Evolutionary conservation across 805 yeast genomes (phyloP), one percentile per base, ranked within the genome.

Genomic region (Yarrowia sp.): DNA sequence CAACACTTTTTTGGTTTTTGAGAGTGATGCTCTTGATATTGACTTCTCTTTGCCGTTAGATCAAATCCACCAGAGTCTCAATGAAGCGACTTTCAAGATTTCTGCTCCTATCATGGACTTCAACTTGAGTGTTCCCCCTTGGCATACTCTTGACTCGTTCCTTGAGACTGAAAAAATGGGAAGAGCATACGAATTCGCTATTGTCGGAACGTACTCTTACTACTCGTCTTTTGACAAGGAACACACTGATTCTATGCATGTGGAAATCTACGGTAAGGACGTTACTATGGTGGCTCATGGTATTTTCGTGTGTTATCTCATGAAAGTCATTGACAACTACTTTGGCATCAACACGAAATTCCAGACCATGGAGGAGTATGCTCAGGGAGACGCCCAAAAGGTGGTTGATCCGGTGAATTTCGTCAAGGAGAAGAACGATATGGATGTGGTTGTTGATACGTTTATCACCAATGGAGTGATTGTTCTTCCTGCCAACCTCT

Each of bases 341-440:
- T 89, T 95, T 74, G 99, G 99, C 2, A 95, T 90, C 50, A 81
- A 82, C 67, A 80, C 84, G n/a, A 90, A 86, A 69, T 95, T 95
- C 73, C 86, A 84, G 68, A 95, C 98, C 0, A 81, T 91, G 51
- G 95, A 90, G 68, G 99, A 93, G 73, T 92, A 86, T 69, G 64
- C 51, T 9, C 51, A 43, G 35, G 83, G 86, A 4, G 74, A 72
- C 18, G 72, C 72, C 15, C 67, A 72, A 14, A 64, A 58, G 47
- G 42, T 32, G 17, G 39, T 33, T 11, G 67, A 68, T n/a, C 39
- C 66, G n/a, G 55, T 61, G 17, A 42, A 45, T 28, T 61, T 51
- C 22, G 11, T 55, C 48, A 61, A 68, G 66, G 44, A 61, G 5
- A 78, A 85, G 38, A 90, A 90, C 70, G 97, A 91, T 71, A 79